Conservation (phyloP, 2,329 filamentous ascomycete species). For the Elsinoe necatrix region DNA sequence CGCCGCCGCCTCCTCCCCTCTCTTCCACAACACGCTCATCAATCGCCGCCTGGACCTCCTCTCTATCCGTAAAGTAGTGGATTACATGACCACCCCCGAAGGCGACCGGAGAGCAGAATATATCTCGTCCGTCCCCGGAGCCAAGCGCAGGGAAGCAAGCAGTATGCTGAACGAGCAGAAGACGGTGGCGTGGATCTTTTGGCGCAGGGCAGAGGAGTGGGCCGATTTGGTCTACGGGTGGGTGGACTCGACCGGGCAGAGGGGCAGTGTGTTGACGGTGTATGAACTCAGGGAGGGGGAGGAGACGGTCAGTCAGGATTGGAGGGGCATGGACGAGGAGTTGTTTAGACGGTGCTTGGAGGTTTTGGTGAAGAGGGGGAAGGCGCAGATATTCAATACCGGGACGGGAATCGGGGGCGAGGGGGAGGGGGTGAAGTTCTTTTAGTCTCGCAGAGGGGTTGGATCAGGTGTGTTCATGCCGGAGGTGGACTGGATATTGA, state of each 20-base stretch:
- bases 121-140: conserved; percentile 26
- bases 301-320: conserved; percentile 48
- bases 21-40: conserved; percentile 45
- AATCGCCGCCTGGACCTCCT: conserved; percentile 41
- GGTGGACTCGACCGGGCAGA: conserved; percentile 81
- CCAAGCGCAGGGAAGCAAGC: conserved; percentile 18
- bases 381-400: conserved; percentile 70
- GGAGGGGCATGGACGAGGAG: conserved; percentile 60
- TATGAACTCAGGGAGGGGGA: conserved; percentile 92
- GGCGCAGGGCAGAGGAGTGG: conserved; percentile 87
- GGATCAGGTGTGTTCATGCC: no score
- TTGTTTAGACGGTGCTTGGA: conserved; percentile 70
- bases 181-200: conserved; percentile 66
- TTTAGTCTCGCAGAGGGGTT: conserved; percentile 48
- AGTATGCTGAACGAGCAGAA: conserved; percentile 29
- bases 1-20: conserved; percentile 48
- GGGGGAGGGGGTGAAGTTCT: conserved; percentile 91
- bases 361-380: conserved; percentile 78
- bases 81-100: conserved; percentile 47
- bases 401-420: conserved; percentile 58
- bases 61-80: conserved; percentile 47
- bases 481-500: no score
- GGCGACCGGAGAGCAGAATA: conserved; percentile 58
- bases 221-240: conserved; percentile 67
- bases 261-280: conserved; percentile 77